Conservation (phyloP, 1,139 yeast species). For the Saccharomyces hybrid region DNA sequence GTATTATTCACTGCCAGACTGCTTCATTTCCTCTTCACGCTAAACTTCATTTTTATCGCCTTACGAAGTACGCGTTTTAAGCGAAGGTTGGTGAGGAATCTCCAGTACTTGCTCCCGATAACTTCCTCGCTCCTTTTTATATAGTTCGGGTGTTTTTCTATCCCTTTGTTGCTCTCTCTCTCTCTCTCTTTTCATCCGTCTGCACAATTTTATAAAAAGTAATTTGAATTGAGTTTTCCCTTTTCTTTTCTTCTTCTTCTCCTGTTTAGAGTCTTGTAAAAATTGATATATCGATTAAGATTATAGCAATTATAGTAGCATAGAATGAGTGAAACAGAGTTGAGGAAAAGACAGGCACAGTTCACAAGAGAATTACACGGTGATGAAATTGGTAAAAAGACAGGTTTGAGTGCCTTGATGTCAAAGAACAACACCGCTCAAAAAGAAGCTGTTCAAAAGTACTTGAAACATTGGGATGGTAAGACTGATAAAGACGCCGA, state of each 20-base stretch:
- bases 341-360: slow-evolving; percentile 40
- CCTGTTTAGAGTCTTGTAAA: not conserved
- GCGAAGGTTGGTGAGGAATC: not conserved
- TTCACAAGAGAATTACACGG: slow-evolving; percentile 89
- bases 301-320: slow-evolving; percentile 2
- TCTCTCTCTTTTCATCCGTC: not conserved
- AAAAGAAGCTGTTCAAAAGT: slow-evolving; percentile 76
- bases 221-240: not conserved
- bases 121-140: not conserved
- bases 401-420: slow-evolving; percentile 72
- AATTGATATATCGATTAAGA: not conserved
- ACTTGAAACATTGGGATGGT: slow-evolving; percentile 96
- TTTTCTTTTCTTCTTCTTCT: not conserved
- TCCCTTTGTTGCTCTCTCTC: not conserved
- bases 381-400: slow-evolving; percentile 49
- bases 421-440: slow-evolving; percentile 75
- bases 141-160: not conserved
- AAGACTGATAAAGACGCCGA: slow-evolving; percentile 70
- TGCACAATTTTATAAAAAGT: not conserved
- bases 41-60: not conserved
- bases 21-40: not conserved
- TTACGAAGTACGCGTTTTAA: not conserved
- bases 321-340: slow-evolving; percentile 22
- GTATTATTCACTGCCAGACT: not conserved
- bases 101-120: not conserved